Conservation (phyloP, 2,329 filamentous ascomycete species). For the Fusarium marasasianum region DNA sequence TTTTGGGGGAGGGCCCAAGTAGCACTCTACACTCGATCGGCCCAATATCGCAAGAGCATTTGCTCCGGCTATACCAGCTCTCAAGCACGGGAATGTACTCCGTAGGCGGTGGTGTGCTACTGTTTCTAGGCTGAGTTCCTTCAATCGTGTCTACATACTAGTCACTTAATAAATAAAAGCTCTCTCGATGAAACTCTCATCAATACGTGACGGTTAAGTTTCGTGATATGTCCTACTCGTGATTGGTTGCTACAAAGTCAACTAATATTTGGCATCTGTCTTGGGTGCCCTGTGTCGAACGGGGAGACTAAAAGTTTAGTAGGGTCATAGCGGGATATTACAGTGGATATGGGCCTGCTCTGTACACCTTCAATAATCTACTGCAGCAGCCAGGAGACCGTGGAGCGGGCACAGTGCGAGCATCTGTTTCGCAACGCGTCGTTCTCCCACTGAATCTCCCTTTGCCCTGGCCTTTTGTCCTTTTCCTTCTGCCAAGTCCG, state of each 20-base stretch:
- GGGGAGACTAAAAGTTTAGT: too few relatives aligned
- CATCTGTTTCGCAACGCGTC: too few relatives aligned
- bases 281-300: neutral
- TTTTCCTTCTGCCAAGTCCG: too few relatives aligned
- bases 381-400: too few relatives aligned
- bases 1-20: rapidly evolving
- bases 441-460: too few relatives aligned
- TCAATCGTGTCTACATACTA: neutral
- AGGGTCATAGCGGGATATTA: too few relatives aligned
- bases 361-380: too few relatives aligned
- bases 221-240: neutral
- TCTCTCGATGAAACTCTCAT: rapidly evolving
- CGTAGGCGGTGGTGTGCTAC: neutral
- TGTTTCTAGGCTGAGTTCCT: rapidly evolving
- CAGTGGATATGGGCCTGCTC: too few relatives aligned
- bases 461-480: too few relatives aligned
- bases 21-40: neutral
- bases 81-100: neutral
- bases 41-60: neutral
- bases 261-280: neutral
- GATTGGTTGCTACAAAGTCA: neutral
- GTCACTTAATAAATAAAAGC: neutral
- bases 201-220: rapidly evolving
- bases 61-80: neutral
- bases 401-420: too few relatives aligned